Conservation (phyloP, 1,284 basidiomycete species). For the Naganishia liquefaciens region DNA sequence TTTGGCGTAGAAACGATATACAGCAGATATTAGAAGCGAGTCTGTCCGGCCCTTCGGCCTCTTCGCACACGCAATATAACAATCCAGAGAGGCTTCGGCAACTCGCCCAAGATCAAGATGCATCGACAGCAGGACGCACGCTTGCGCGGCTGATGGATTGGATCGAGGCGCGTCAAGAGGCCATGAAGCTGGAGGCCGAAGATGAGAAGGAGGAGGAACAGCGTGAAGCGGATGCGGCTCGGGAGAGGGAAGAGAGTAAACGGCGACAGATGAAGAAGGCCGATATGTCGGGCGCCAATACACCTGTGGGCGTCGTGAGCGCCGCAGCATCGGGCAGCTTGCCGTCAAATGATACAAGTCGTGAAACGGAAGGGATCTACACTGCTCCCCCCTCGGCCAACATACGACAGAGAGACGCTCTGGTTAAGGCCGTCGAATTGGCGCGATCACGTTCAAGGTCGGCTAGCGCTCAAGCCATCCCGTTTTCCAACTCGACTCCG, state of each 20-base stretch:
- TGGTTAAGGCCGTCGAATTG: slow-evolving; percentile 32
- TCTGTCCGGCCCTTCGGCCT: slow-evolving; percentile 27
- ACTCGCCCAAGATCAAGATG: slow-evolving; percentile 38
- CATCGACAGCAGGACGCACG: slow-evolving; percentile 41
- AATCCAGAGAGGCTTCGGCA: slow-evolving; percentile 1
- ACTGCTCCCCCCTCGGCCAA: slow-evolving; percentile 7
- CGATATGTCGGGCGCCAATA: background rate
- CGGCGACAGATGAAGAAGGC: slow-evolving; percentile 14
- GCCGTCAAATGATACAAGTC: background rate
- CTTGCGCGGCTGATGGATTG: slow-evolving; percentile 54
- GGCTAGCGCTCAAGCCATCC: slow-evolving; percentile 13
- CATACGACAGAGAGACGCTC: slow-evolving; percentile 30
- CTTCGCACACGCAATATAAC: slow-evolving; percentile 11
- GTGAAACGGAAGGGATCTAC: background rate
- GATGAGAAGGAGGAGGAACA: slow-evolving; percentile 36
- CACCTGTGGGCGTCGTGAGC: background rate
- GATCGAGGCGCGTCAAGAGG: slow-evolving; percentile 52
- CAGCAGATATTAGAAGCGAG: slow-evolving; percentile 49
- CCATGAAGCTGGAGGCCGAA: slow-evolving; percentile 37
- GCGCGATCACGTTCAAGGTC: slow-evolving; percentile 26
- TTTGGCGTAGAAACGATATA: slow-evolving; percentile 43
- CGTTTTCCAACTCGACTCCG: background rate
- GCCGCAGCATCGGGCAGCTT: background rate
- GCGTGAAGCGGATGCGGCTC: slow-evolving; percentile 27
- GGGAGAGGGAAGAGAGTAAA: slow-evolving; percentile 17